Conservation (phyloP, 176 grass and related monocot species). For the Paspalum notatum region DNA sequence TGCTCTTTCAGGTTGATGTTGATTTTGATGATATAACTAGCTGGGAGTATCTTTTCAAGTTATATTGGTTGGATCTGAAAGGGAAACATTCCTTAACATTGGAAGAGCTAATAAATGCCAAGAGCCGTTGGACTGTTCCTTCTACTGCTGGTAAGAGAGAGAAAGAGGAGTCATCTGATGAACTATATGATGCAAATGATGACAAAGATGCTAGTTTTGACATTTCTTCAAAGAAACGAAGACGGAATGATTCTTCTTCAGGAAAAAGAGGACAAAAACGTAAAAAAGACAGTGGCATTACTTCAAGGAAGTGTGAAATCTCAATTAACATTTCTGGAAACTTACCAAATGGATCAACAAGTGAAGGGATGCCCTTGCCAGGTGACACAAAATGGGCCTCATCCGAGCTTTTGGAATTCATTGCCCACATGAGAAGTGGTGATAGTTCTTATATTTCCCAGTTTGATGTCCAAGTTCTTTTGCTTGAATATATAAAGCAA, state of each 20-base stretch:
- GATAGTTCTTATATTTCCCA: slow-evolving; percentile 70
- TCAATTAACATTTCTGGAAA: slow-evolving; percentile 36
- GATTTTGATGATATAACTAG: slow-evolving; percentile 97
- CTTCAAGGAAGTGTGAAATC: slow-evolving; percentile 49
- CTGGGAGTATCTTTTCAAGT: slow-evolving; percentile 99
- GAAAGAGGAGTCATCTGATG: slow-evolving; percentile 82
- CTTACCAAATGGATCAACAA: slow-evolving; percentile 48
- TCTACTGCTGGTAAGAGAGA: slow-evolving; percentile 49
- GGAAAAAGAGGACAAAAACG: slow-evolving; percentile 69
- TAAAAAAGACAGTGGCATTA: slow-evolving; percentile 43
- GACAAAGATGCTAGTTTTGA: slow-evolving; percentile 79
- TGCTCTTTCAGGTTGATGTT: slow-evolving; percentile 59
- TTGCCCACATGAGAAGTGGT: slow-evolving; percentile 83
- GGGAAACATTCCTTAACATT: slow-evolving; percentile 71
- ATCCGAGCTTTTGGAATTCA: slow-evolving; percentile 77
- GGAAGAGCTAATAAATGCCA: slow-evolving; percentile 77
- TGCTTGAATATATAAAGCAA: slow-evolving; percentile 94
- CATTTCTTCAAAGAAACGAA: slow-evolving; percentile 50
- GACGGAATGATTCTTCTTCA: slow-evolving; percentile 45
- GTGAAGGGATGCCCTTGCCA: slow-evolving; percentile 44
- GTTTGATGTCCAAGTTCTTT: slow-evolving; percentile 80
- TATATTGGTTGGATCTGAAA: slow-evolving; percentile 97
- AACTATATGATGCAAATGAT: slow-evolving; percentile 76
- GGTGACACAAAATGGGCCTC: slow-evolving; percentile 78
- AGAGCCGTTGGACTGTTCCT: slow-evolving; percentile 61